Conservation (phyloP, 306 rosid genomes). For the Oemleria cerasiformis region DNA sequence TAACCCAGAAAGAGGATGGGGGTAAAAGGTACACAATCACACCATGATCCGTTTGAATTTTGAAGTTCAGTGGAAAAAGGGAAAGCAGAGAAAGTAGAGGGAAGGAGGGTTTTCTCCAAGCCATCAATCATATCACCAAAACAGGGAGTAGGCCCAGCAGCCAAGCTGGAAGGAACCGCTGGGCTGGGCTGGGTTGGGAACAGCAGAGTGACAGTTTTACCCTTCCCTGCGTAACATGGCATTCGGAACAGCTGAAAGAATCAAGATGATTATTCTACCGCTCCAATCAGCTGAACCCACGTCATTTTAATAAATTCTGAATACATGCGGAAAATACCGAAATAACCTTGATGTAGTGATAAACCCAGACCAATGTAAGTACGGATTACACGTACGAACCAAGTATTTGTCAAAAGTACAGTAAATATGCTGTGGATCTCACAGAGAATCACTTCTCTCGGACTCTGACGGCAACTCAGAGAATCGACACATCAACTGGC, state of each 20-base stretch:
- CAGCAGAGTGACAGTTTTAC: not conserved
- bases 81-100: not conserved
- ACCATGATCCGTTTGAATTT: not conserved
- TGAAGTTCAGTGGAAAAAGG: not conserved
- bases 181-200: not conserved
- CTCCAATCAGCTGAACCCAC: not conserved
- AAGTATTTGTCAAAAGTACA: not conserved
- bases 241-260: not conserved
- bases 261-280: not conserved
- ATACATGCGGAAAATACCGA: not conserved
- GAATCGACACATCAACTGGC: slow-evolving; percentile 5
- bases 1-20: too few species aligned
- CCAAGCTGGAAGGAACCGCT: not conserved
- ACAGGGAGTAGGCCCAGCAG: not conserved
- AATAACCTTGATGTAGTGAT: not conserved
- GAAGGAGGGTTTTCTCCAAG: not conserved
- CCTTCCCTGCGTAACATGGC: not conserved
- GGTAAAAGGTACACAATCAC: not conserved
- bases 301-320: not conserved
- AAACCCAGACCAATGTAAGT: not conserved
- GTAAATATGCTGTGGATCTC: not conserved
- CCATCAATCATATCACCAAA: slow-evolving; percentile 1
- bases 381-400: not conserved
- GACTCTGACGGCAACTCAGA: slow-evolving; percentile 8
- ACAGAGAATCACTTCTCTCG: slow-evolving; percentile 6